These are phyloP conservation scores for Globisporangium okanoganense DNA, from an alignment of 352 stramenopile genomes.

Conservation along the genomic window DNA sequence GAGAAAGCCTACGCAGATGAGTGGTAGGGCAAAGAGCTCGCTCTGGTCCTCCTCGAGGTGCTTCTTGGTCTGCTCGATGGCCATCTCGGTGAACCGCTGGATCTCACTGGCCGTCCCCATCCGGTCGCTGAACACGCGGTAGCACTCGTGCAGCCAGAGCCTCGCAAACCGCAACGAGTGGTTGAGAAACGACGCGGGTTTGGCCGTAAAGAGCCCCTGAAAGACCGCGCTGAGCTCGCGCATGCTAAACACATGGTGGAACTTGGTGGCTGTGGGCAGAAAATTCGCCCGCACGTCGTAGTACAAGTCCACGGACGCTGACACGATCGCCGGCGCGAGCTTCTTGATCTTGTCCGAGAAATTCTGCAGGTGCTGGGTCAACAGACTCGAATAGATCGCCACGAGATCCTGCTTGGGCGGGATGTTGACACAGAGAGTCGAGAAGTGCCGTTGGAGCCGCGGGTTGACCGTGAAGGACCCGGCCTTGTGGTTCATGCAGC, in stretches of 20 bases:
- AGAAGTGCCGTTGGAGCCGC: slow-evolving; percentile 88
- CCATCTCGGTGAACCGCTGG: slow-evolving; percentile 76
- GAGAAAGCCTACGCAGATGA: slow-evolving; percentile 76
- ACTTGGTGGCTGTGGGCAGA: slow-evolving; percentile 88
- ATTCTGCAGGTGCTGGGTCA: slow-evolving; percentile 56
- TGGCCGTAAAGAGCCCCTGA: slow-evolving; percentile 73
- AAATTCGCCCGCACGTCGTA: slow-evolving; percentile 72
- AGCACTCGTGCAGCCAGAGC: slow-evolving; percentile 91
- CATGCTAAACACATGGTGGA: slow-evolving; percentile 93
- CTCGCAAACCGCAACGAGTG: slow-evolving; percentile 63
- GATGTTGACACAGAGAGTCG: slow-evolving; percentile 71
- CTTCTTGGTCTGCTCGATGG: slow-evolving; percentile 84
- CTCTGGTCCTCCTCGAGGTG: slow-evolving; percentile 78
- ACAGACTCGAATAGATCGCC: slow-evolving; percentile 64
- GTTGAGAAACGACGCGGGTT: slow-evolving; percentile 59
- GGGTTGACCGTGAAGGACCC: slow-evolving; percentile 87
- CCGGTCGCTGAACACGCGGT: slow-evolving; percentile 90
- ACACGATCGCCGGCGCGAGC: slow-evolving; percentile 52
- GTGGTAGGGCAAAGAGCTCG: slow-evolving; percentile 62
- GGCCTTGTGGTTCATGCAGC: slow-evolving; percentile 90
- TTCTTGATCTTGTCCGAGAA: slow-evolving; percentile 85
- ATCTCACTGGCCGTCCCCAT: slow-evolving; percentile 76
- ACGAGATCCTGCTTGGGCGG: slow-evolving; percentile 57
- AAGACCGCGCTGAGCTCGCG: slow-evolving; percentile 87
- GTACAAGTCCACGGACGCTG: slow-evolving; percentile 84